Conservation (phyloP, 371 early-diverging fungal genomes). For the Mucor indicus region DNA sequence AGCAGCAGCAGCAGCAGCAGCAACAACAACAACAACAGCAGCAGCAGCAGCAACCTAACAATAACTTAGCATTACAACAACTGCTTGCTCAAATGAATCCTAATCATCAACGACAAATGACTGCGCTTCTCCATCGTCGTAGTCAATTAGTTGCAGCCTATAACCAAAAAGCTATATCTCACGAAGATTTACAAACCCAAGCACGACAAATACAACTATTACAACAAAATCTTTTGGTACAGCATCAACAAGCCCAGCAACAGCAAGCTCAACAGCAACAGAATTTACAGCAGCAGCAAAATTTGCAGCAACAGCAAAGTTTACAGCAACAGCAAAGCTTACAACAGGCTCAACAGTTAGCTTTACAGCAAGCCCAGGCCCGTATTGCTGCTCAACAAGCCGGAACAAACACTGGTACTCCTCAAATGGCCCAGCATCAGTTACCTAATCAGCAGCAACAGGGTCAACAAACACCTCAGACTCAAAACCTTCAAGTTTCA, state of each 20-base stretch:
- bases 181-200: conserved; percentile 23
- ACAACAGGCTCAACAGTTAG: conserved; percentile 23
- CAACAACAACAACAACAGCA: conserved; percentile 5
- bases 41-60: conserved; percentile 14
- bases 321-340: conserved; percentile 12
- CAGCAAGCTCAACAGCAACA: conserved; percentile 22
- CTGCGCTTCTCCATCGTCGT: conserved; percentile 26
- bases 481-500: conserved; percentile 13
- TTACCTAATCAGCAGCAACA: conserved; percentile 6
- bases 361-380: conserved; percentile 22
- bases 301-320: conserved; percentile 17
- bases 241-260: conserved; percentile 39
- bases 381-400: conserved; percentile 17
- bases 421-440: conserved; percentile 4
- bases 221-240: conserved; percentile 29
- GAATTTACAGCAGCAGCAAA: conserved; percentile 9
- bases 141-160: conserved; percentile 31
- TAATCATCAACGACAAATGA: conserved; percentile 45
- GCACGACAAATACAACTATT: conserved; percentile 28
- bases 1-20: conserved; percentile 21
- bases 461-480: background rate
- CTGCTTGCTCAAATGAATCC: conserved; percentile 33
- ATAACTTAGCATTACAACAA: too few species aligned
- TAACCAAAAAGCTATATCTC: conserved; percentile 23
- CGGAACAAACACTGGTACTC: background rate